Conservation (phyloP, 495 filamentous ascomycete genomes). For the Neurospora intermedia region DNA sequence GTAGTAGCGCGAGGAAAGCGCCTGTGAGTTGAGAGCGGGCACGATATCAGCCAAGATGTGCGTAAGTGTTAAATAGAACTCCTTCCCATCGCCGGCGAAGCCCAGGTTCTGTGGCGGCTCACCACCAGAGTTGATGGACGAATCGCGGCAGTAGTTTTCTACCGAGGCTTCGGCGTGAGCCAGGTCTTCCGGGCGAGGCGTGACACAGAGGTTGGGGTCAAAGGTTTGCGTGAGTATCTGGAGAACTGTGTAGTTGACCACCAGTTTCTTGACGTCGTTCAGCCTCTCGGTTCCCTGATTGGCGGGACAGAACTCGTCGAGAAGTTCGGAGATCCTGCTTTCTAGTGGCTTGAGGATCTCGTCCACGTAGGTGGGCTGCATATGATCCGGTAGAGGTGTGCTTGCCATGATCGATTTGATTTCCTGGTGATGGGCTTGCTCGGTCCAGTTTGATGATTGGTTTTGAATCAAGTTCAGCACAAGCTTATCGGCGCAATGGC, state of each 20-base stretch:
- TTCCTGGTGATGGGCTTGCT: background rate
- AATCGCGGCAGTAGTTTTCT: background rate
- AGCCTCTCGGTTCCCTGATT: background rate
- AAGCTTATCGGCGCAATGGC: background rate
- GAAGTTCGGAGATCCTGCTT: background rate
- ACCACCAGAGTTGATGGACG: background rate
- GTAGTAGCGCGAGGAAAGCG: conserved; percentile 58
- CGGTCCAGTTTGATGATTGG: background rate
- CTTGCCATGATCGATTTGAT: background rate
- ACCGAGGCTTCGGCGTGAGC: background rate
- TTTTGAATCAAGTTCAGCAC: background rate
- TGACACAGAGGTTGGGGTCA: background rate
- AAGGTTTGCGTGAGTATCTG: background rate
- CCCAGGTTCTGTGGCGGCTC: background rate
- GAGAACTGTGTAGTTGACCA: background rate
- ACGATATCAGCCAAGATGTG: conserved; percentile 49
- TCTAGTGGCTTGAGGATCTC: background rate
- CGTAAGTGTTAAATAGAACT: conserved; percentile 12
- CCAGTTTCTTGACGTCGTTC: background rate
- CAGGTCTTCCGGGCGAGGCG: background rate
- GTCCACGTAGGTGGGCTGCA: background rate
- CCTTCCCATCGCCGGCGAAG: background rate
- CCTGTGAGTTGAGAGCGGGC: conserved; percentile 54
- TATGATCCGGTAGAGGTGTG: background rate
- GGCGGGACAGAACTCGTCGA: background rate